Percentiles rank a stretch among this genome's conserved stretches.
These are phyloP conservation scores for Paramecium pentaurelia DNA, from an alignment of 73 alveolate species.

Conservation along the genomic window DNA sequence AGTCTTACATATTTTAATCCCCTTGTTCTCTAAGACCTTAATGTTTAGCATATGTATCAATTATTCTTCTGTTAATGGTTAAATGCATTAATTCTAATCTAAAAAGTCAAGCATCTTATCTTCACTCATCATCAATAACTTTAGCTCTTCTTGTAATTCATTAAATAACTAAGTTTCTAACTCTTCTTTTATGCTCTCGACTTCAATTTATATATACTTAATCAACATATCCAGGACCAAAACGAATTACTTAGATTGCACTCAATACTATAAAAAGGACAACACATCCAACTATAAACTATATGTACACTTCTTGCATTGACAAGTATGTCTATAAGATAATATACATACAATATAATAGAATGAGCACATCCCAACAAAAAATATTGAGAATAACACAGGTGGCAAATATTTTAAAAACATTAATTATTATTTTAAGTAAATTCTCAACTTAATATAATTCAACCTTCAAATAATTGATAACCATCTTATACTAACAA, in stretches of 20 bases:
- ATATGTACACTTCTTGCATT: neutral
- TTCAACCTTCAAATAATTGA: too few species aligned
- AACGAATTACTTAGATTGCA: neutral
- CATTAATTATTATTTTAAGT: neutral
- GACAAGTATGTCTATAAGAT: neutral
- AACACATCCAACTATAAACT: neutral
- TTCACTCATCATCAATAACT: neutral
- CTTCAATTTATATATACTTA: neutral
- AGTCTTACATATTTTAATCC: slow-evolving; percentile 60
- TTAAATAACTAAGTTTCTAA: neutral
- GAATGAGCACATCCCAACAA: neutral
- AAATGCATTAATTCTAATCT: neutral
- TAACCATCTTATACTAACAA: neutral
- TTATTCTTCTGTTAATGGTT: neutral
- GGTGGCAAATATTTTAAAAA: neutral
- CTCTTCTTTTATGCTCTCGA: neutral
- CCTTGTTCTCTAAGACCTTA: neutral
- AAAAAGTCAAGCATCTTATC: neutral
- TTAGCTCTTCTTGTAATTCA: neutral
- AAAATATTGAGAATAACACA: neutral
- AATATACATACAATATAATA: neutral
- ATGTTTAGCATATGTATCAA: neutral
- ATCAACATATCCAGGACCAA: neutral
- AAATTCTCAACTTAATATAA: neutral
- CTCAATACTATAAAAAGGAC: neutral